Conservation (phyloP, 495 filamentous ascomycete species). For the Elaphomyces granulatus region DNA sequence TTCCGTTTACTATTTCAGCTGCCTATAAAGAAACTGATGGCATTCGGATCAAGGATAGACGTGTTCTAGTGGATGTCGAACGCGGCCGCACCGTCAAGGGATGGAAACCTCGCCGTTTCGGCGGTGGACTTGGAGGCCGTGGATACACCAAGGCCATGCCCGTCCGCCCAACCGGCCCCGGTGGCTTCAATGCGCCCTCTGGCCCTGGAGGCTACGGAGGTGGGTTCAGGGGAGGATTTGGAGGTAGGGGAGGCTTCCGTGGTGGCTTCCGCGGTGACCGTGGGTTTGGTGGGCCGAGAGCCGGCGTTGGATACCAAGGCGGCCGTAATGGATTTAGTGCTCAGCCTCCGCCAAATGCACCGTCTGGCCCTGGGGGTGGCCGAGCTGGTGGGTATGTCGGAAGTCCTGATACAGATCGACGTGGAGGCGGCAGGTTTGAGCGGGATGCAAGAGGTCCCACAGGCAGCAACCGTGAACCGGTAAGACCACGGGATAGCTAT, state of each 20-base stretch:
- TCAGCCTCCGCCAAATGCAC: conserved; percentile 60
- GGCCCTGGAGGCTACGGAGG: conserved; percentile 56
- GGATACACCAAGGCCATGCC: conserved; percentile 78
- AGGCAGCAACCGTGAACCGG: conserved; percentile 41
- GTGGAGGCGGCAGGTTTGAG: conserved; percentile 34
- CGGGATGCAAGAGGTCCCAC: conserved; percentile 34
- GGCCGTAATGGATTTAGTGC: conserved; percentile 44
- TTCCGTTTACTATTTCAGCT: conserved; percentile 24
- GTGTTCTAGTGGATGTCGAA: conserved; percentile 90
- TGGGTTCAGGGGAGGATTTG: conserved; percentile 48
- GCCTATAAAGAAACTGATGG: conserved; percentile 83
- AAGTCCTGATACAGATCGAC: conserved; percentile 16
- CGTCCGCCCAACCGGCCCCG: conserved; percentile 50
- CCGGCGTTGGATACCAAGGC: conserved; percentile 46
- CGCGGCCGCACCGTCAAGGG: conserved; percentile 87
- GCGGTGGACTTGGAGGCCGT: conserved; percentile 83
- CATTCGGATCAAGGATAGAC: conserved; percentile 80
- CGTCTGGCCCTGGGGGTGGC: conserved; percentile 61
- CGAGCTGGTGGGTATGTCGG: conserved; percentile 39
- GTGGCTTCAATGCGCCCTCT: conserved; percentile 41
- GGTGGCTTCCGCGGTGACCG: conserved; percentile 54
- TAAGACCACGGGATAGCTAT: conserved; percentile 34
- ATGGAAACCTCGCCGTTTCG: conserved; percentile 86
- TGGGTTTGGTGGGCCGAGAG: conserved; percentile 38
- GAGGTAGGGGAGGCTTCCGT: conserved; percentile 36